phyloP scores from a whole-genome alignment of 2,329 filamentous ascomycete species.

The Leptodontidium sp. region DNA sequence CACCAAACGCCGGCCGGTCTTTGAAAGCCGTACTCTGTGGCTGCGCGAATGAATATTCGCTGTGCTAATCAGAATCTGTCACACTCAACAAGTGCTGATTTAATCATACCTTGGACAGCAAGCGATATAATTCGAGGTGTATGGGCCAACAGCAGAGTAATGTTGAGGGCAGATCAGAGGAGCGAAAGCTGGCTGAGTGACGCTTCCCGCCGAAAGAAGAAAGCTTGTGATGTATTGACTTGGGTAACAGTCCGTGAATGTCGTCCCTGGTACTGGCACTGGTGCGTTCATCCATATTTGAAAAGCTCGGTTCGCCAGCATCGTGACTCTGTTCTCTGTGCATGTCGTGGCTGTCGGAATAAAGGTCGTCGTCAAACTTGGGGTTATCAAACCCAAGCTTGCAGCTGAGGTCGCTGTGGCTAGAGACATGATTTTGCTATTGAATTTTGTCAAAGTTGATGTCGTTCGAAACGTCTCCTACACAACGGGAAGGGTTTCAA shows the following conservation, averaged over 20 bases:
- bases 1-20: constrained; percentile 39
- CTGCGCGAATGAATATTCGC: constrained; percentile 33
- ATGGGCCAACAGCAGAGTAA: constrained; percentile 34
- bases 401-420: constrained; percentile 5
- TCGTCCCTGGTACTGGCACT: constrained; percentile 38
- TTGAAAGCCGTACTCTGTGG: constrained; percentile 26
- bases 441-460: not conserved
- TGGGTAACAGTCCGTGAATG: constrained; percentile 39
- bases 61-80: constrained; percentile 20
- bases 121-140: constrained; percentile 41
- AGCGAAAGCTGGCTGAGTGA: constrained; percentile 38
- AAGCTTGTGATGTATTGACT: constrained; percentile 37
- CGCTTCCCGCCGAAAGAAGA: constrained; percentile 29
- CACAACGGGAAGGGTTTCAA: not conserved
- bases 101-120: constrained; percentile 40
- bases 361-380: constrained; percentile 34
- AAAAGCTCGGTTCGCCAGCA: constrained; percentile 36
- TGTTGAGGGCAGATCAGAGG: constrained; percentile 38
- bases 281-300: constrained; percentile 39
- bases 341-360: constrained; percentile 34
- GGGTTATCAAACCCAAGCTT: constrained; percentile 21
- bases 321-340: constrained; percentile 38
- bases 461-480: not conserved
- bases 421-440: not conserved
- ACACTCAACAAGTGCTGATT: not conserved